Base-by-base conservation (phyloP, 1,284 basidiomycete species). In the Earliella scabrosa region DNA sequence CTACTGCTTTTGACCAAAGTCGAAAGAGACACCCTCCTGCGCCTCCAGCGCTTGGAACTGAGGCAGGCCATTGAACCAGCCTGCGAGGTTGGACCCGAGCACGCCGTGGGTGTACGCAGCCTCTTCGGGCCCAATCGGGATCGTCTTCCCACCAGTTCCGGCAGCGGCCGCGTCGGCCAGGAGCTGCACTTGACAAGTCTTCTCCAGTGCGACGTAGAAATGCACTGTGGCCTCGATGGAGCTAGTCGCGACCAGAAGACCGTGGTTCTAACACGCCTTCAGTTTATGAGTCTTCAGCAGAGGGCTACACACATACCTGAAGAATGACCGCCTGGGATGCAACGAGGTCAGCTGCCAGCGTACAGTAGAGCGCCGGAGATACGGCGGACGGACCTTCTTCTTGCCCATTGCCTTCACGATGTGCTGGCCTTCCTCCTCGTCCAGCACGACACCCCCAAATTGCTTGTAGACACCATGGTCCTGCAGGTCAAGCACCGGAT, bases 361-460 rank as follows among this genome's bases (percentile, higher is more conserved):
- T 24, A 14, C 40, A 26, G 11, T 13, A 10, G 20, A 11, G 7
- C 26, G 11, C 10, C 24, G 6, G 11, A 43, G 7, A 13, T 8
- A 8, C 16, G 18, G 39, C n/a, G 39, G 39, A 43, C 24, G 24
- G 26, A 43, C 40, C 40, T 43, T 43, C 40, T 43, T 43, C 21
- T 69, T 67, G 1, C 84, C 84, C 10, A 87, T 68, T 2, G 79
- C 74, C 27, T 74, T 64, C 13, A 83, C 82, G 52, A 90, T 88
- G 45, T 77, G 76, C 40, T 70, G 63, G 8, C 82, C 82, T 70
- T 90, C 87, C 43, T 82, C 79, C 14, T 75, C 70, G 18, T 79
- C 79, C 2, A 86, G 70, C 6, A 88, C 85, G 9, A 88, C 78
- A 16, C 87, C 82, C 56, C 80, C 78, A 63, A 82, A 82, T 54